These are phyloP conservation scores for Pseudevernia furfuracea DNA, from an alignment of 495 filamentous ascomycete genomes.

Conservation along the genomic window DNA sequence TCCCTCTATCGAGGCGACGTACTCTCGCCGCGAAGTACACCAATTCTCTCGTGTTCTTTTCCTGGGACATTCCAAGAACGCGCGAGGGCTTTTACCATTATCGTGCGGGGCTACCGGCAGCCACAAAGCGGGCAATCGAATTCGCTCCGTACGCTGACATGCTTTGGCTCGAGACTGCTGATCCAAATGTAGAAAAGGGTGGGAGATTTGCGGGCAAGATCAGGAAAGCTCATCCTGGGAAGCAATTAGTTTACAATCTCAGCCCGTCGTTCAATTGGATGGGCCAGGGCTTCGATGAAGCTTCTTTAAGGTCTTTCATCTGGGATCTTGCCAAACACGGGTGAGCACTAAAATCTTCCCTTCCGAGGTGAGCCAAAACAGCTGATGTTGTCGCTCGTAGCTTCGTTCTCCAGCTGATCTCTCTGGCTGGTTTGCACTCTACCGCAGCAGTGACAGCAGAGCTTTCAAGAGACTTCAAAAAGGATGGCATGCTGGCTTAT, in stretches of 20 bases:
- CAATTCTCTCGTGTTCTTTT: constrained; percentile 66
- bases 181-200: constrained; percentile 72
- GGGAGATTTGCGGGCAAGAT: constrained; percentile 68
- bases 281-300: constrained; percentile 79
- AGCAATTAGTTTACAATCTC: constrained; percentile 93
- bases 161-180: constrained; percentile 93
- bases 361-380: not conserved
- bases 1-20: constrained; percentile 69
- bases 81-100: constrained; percentile 97
- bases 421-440: constrained; percentile 80
- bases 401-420: constrained; percentile 90
- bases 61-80: constrained; percentile 87
- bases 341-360: constrained; percentile 34
- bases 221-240: constrained; percentile 54
- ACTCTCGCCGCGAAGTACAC: constrained; percentile 57
- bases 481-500: constrained; percentile 91
- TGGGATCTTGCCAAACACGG: constrained; percentile 90
- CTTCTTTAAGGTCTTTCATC: constrained; percentile 74
- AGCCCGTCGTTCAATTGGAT: constrained; percentile 98
- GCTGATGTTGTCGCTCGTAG: constrained; percentile 24
- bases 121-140: constrained; percentile 83
- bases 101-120: constrained; percentile 74
- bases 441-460: constrained; percentile 83
- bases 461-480: constrained; percentile 73
- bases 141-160: constrained; percentile 92